Conservation (phyloP, 371 early-diverging fungal genomes). For the Mortierella sp. region DNA sequence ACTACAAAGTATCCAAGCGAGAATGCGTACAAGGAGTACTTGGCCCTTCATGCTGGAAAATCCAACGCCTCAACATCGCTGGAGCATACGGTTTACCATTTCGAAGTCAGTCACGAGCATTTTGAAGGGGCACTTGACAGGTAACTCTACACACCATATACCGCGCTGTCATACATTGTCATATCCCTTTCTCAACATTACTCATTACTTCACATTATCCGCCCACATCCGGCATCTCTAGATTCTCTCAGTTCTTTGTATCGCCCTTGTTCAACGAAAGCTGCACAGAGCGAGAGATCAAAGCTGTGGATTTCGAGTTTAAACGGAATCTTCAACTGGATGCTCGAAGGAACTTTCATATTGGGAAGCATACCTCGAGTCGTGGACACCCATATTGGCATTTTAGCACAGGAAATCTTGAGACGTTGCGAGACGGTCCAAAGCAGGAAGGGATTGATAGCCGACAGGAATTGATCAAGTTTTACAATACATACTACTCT, state of each 20-base stretch:
- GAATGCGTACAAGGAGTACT: constrained; percentile 89
- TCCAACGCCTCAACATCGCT: constrained; percentile 94
- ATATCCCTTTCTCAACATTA: neutral
- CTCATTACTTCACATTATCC: too few relatives aligned
- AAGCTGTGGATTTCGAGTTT: constrained; percentile 95
- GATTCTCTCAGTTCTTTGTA: constrained; percentile 93
- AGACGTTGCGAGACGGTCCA: constrained; percentile 80
- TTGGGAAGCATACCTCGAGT: constrained; percentile 79
- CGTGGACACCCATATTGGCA: constrained; percentile 84
- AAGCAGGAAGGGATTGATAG: constrained; percentile 76
- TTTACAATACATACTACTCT: constrained; percentile 89
- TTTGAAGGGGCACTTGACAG: constrained; percentile 94
- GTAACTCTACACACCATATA: constrained; percentile 6
- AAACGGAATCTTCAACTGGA: constrained; percentile 90
- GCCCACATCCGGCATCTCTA: too few relatives aligned
- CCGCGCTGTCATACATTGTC: neutral
- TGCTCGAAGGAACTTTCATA: constrained; percentile 82
- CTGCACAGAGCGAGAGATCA: constrained; percentile 91
- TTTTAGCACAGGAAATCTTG: constrained; percentile 85
- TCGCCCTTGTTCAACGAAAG: constrained; percentile 84
- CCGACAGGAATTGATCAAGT: constrained; percentile 82
- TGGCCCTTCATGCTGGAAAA: constrained; percentile 89
- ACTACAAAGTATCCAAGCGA: constrained; percentile 88
- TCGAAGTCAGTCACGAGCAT: constrained; percentile 84
- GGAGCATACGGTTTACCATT: constrained; percentile 93